Percentiles rank a stretch among this genome's conserved stretches.
phyloP scores from a whole-genome alignment of 345 rosid species.

The Physaria fendleri region DNA sequence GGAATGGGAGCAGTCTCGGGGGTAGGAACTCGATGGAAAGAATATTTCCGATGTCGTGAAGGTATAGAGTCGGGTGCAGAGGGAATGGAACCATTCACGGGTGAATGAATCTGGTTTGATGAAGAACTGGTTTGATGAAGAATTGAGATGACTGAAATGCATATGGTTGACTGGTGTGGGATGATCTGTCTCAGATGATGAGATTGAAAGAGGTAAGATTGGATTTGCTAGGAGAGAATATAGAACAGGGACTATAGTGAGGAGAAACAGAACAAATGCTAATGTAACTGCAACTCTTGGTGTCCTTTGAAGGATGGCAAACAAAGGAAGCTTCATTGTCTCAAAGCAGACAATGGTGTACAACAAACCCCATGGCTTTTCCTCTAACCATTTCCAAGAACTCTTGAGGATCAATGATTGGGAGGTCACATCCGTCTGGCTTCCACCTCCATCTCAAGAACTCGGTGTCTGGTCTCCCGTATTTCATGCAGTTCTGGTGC shows the following conservation, averaged over 20 bases:
- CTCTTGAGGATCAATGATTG: conserved; percentile 62
- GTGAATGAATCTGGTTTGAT: neutral
- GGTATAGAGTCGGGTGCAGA: neutral
- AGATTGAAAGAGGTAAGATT: conserved; percentile 6
- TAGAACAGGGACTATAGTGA: conserved; percentile 17
- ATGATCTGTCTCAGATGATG: neutral
- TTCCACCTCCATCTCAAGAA: conserved; percentile 86
- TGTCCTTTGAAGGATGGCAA: conserved; percentile 19
- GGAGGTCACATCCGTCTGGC: conserved; percentile 71
- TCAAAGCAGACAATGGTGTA: conserved; percentile 2
- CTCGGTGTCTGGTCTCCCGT: conserved; percentile 64
- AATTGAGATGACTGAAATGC: neutral
- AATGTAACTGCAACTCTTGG: conserved; percentile 14
- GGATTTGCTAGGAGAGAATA: conserved; percentile 19
- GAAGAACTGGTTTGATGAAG: too few species aligned
- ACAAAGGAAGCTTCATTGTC: conserved; percentile 26
- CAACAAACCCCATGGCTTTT: conserved; percentile 75
- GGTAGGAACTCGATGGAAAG: neutral
- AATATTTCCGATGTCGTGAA: neutral
- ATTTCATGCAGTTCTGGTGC: conserved; percentile 82
- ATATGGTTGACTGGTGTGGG: neutral
- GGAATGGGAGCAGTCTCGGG: neutral
- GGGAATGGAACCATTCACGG: neutral
- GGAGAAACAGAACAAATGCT: conserved; percentile 17
- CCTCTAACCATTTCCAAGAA: conserved; percentile 66